Evolutionary conservation across 2,329 filamentous ascomycete species (phyloP), one percentile per base, ranked within the genome.

Genomic region (Metarhizium sp.): DNA sequence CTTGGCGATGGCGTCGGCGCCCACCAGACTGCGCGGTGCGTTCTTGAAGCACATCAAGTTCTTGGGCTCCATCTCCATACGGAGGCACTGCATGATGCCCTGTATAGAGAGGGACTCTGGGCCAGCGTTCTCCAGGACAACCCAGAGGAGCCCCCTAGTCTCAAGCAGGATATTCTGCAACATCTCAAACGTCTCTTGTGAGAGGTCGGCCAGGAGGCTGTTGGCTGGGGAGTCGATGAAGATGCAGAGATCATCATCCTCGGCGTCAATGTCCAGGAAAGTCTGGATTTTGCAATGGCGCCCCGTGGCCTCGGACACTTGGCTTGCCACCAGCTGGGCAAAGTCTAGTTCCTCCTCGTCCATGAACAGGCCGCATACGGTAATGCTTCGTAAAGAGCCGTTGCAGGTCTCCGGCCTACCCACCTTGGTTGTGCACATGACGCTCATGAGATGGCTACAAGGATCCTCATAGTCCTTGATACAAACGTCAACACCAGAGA

Each of bases 111-210:
- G 48, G 34, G 50, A 38, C 16, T 60, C 59, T 14, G 55, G 59
- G 4, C 30, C 6, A 18, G 38, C 46, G 29, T 45, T 32, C 30
- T 56, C 51, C 7, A 53, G 59, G 14, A 55, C 49, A 11, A 55
- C 57, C 59, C 59, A 60, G 14, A 60, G 29, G 16, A 59, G 43
- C 8, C 57, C 59, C 7, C 34, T 42, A 10, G 42, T 53, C n/a
- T 55, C n/a, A 14, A 54, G 29, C 4, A 60, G 50, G 25, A 59
- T 7, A 42, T 25, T n/a, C 40, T 56, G 45, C 11, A 60, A n/a
- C 2, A 25, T 18, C 2, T 57, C 51, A 45, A 60, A 60, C 13
- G 29, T 49, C 6, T 54, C 52, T 2, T 18, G 13, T 14, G 55
- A 54, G 30, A 57, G 48, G 16, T 53, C 25, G 11, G 6, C 45